A percentile compares a stretch with the other conserved stretches of the same genome.
Evolutionary conservation across 2,329 filamentous ascomycete genomes (phyloP).

Genomic region (Arthrobotrys entomopaga): DNA sequence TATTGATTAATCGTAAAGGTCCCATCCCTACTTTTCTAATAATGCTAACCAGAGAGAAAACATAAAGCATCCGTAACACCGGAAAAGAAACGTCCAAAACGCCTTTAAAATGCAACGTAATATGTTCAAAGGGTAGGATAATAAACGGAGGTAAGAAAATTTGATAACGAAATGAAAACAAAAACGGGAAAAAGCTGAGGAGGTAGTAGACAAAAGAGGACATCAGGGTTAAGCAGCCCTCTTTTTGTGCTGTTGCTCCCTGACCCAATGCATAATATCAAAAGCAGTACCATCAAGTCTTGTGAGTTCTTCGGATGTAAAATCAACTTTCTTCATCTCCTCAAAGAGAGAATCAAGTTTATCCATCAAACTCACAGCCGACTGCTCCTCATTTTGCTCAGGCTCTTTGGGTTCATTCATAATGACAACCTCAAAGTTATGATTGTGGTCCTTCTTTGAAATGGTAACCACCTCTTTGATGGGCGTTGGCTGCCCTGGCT

Average conservation of each 20-base stretch:
- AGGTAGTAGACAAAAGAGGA: not conserved
- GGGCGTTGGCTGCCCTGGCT: slow-evolving; percentile 13
- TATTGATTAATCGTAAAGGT: too few species aligned
- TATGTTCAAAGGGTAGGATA: too few species aligned
- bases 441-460: not conserved
- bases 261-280: slow-evolving; percentile 52
- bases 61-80: too few species aligned
- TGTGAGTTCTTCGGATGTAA: slow-evolving; percentile 34
- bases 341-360: slow-evolving; percentile 38
- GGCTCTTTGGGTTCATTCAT: not conserved
- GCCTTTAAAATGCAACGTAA: slow-evolving; percentile 27
- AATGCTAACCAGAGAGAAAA: too few species aligned
- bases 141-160: not conserved
- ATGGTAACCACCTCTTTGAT: slow-evolving; percentile 1
- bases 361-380: slow-evolving; percentile 18
- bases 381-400: not conserved
- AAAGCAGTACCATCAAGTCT: slow-evolving; percentile 36
- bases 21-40: too few species aligned
- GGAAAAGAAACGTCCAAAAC: slow-evolving; percentile 3
- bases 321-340: slow-evolving; percentile 35
- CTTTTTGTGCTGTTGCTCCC: slow-evolving; percentile 31
- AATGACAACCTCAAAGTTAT: slow-evolving; percentile 31
- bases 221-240: slow-evolving; percentile 4
- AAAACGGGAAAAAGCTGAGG: slow-evolving; percentile 1
- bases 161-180: not conserved